Evolutionary conservation across 2,329 filamentous ascomycete genomes (phyloP).

Genomic region (Penicillium sclerotigenum): DNA sequence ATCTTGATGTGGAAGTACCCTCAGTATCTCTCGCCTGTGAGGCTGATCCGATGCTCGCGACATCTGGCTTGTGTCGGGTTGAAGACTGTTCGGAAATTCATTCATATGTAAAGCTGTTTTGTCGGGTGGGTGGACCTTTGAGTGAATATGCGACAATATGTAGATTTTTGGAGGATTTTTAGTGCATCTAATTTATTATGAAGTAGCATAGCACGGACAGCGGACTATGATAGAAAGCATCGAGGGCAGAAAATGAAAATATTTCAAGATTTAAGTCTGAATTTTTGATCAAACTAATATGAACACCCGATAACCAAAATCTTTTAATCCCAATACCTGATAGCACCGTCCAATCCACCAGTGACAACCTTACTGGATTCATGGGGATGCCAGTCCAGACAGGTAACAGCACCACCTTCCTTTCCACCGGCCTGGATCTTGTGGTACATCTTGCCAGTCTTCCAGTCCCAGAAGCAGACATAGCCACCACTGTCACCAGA

Average conservation of each 20-base stretch:
- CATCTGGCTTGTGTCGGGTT: slow-evolving; percentile 18
- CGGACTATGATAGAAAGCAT: background rate
- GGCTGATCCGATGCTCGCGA: slow-evolving; percentile 15
- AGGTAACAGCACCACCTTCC: slow-evolving; percentile 77
- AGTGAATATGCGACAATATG: background rate
- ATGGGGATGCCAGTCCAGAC: slow-evolving; percentile 93
- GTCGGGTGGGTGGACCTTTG: background rate
- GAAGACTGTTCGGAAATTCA: slow-evolving; percentile 2
- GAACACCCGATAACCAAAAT: slow-evolving; percentile 2
- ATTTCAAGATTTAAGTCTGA: background rate
- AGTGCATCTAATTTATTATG: background rate
- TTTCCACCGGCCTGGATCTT: slow-evolving; percentile 72
- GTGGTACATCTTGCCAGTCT: slow-evolving; percentile 98
- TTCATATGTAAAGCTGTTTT: background rate
- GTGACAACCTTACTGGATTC: slow-evolving; percentile 93
- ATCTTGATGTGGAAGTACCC: slow-evolving; percentile 34
- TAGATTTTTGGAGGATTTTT: background rate
- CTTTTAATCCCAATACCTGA: slow-evolving; percentile 86
- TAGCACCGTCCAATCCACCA: slow-evolving; percentile 81
- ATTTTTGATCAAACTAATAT: slow-evolving; percentile 9
- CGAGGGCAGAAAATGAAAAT: background rate
- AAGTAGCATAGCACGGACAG: background rate
- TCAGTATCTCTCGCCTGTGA: slow-evolving; percentile 17
- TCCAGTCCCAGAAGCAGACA: slow-evolving; percentile 98
- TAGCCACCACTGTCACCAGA: slow-evolving; percentile 85